phyloP scores from a whole-genome alignment of 164 flowering plant species.

The Warburgia ugandensis region DNA sequence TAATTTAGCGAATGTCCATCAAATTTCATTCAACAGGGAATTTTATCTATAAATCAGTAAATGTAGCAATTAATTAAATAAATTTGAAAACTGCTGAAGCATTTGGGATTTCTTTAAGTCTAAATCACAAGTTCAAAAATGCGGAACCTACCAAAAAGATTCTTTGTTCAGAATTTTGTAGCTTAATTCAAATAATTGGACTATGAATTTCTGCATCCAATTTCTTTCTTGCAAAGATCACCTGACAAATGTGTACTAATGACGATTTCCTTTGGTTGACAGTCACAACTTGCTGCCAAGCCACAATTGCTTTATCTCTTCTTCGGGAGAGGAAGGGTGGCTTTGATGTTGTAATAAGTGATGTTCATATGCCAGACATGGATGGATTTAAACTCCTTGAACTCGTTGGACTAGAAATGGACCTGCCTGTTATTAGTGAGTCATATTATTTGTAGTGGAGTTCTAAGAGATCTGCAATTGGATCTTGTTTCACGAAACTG shows the following conservation, averaged over 20 bases:
- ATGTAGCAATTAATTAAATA: no score
- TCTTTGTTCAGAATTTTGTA: not conserved
- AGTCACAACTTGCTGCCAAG: slow-evolving; percentile 72
- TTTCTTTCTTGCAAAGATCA: slow-evolving; percentile 2
- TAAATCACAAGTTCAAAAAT: no score
- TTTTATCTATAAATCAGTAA: no score
- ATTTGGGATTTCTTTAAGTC: no score
- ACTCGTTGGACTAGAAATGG: slow-evolving; percentile 85
- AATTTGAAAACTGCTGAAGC: no score
- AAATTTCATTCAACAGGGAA: no score
- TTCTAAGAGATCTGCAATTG: not conserved
- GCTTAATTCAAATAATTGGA: not conserved
- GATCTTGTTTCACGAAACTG: slow-evolving; percentile 1
- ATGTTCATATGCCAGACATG: slow-evolving; percentile 96
- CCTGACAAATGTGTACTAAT: no score
- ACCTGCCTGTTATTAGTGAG: slow-evolving; percentile 90
- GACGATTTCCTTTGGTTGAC: slow-evolving; percentile 22
- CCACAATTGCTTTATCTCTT: slow-evolving; percentile 57
- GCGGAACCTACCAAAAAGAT: no score
- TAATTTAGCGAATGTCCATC: no score
- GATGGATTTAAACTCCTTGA: slow-evolving; percentile 86
- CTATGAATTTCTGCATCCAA: not conserved
- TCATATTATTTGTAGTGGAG: slow-evolving; percentile 8
- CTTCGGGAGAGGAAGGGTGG: slow-evolving; percentile 66
- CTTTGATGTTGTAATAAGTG: slow-evolving; percentile 81